Conservation (phyloP, 768 basidiomycete species). For the Mycena metata region DNA sequence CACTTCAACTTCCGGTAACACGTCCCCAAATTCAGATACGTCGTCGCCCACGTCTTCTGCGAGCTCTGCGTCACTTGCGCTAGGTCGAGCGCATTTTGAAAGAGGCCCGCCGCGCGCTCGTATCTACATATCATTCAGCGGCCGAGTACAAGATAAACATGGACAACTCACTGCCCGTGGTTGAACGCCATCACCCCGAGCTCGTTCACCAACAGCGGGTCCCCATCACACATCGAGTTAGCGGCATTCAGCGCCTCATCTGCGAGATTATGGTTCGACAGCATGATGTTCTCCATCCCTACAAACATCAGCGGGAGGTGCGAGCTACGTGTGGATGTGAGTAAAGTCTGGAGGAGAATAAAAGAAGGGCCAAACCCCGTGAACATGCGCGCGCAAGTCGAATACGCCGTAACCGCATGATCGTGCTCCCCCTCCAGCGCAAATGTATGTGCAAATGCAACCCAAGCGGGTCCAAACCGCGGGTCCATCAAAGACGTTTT, state of each 20-base stretch:
- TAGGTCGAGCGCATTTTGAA: constrained; percentile 81
- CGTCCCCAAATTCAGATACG: constrained; percentile 94
- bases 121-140: constrained; percentile 66
- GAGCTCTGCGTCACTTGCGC: constrained; percentile 90
- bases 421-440: constrained; percentile 98
- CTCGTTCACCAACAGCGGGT: constrained; percentile 93
- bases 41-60: constrained; percentile 87
- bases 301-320: constrained; percentile 96
- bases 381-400: constrained; percentile 95
- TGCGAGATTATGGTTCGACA: constrained; percentile 85
- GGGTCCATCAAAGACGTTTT: constrained; percentile 98
- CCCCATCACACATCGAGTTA: constrained; percentile 83
- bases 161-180: constrained; percentile 76
- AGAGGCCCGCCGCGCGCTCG: constrained; percentile 75
- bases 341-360: neutral
- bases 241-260: constrained; percentile 92
- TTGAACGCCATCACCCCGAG: constrained; percentile 93
- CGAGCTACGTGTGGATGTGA: constrained; percentile 65
- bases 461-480: constrained; percentile 96
- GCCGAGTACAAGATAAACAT: neutral
- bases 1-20: constrained; percentile 86
- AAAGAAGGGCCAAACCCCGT: constrained; percentile 75
- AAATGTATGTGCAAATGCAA: constrained; percentile 98
- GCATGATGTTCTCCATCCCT: constrained; percentile 97
- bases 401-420: constrained; percentile 98